phyloP scores from a whole-genome alignment of 305 asterid species.

The Caryopteris hybrid region DNA sequence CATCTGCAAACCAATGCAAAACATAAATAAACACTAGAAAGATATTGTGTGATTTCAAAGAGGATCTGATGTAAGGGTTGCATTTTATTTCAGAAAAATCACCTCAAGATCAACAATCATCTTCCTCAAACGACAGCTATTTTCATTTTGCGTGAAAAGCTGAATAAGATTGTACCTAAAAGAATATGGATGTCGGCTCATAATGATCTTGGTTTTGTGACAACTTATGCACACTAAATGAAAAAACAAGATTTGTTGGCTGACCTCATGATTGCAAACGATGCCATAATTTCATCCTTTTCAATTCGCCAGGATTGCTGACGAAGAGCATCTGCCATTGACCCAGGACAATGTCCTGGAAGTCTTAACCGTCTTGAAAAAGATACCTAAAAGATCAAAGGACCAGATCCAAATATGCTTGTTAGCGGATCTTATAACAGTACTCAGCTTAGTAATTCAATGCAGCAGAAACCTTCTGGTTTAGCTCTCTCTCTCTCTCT shows the following conservation, averaged over 20 bases:
- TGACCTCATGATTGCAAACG: conserved; percentile 92
- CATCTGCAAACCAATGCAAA: conserved; percentile 42
- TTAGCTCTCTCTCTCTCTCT: not conserved
- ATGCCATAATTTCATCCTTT: conserved; percentile 80
- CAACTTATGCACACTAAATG: conserved; percentile 8
- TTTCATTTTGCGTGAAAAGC: conserved; percentile 72
- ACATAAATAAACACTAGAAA: conserved; percentile 14
- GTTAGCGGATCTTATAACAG: not conserved
- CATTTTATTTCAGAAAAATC: conserved; percentile 15
- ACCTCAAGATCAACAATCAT: conserved; percentile 95
- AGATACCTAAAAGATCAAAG: conserved; percentile 57
- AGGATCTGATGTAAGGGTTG: conserved; percentile 7
- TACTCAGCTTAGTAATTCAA: not conserved
- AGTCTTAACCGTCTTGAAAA: conserved; percentile 72
- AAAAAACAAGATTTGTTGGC: conserved; percentile 6
- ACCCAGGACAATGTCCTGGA: conserved; percentile 51
- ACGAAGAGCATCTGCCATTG: conserved; percentile 48
- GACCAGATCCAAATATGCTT: conserved; percentile 1
- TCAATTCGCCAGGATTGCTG: conserved; percentile 82
- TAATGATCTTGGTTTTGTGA: not conserved
- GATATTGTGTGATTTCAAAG: conserved; percentile 10
- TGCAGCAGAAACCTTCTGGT: conserved; percentile 10
- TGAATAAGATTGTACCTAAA: conserved; percentile 87
- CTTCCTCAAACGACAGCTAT: conserved; percentile 70
- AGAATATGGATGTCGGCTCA: conserved; percentile 15